Evolutionary conservation across 805 yeast species (phyloP).

Genomic region (Myxozyma udenii): DNA sequence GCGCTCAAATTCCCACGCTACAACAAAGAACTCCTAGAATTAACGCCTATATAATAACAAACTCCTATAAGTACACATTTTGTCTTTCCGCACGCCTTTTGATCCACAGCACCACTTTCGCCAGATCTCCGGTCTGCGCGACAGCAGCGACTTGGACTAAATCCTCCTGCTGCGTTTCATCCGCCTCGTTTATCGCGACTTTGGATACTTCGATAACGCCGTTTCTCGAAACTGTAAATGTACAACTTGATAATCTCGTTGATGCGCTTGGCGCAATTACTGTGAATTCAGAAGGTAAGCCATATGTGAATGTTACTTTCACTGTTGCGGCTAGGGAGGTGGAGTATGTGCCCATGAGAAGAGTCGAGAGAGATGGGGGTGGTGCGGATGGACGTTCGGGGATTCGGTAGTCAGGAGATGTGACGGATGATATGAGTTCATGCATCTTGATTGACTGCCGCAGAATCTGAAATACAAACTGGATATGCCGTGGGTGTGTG

Average conservation of each 20-base stretch:
- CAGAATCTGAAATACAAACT: constrained; percentile 14
- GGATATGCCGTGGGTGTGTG: constrained; percentile 25
- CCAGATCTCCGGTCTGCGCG: too few relatives aligned
- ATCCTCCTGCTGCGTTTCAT: too few relatives aligned
- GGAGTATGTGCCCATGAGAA: neutral
- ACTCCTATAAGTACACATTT: too few relatives aligned
- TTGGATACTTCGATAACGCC: constrained; percentile 3
- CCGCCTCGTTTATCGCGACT: constrained; percentile 13
- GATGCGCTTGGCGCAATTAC: constrained; percentile 17
- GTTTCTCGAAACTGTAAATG: constrained; percentile 8
- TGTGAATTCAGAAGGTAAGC: constrained; percentile 11
- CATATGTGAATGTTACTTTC: constrained; percentile 14
- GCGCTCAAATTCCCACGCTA: too few relatives aligned
- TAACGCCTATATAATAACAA: too few relatives aligned
- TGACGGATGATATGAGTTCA: neutral
- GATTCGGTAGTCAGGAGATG: too few relatives aligned
- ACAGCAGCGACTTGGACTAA: too few relatives aligned
- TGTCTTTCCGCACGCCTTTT: too few relatives aligned
- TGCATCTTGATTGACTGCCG: constrained; percentile 18
- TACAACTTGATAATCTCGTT: constrained; percentile 11
- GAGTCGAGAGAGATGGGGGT: neutral
- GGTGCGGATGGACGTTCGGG: too few relatives aligned
- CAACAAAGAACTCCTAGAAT: too few relatives aligned
- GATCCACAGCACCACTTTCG: too few relatives aligned
- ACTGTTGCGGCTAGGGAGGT: neutral